A percentile compares a stretch with the other conserved stretches of the same genome.
These are phyloP conservation scores for Camelina neglecta DNA, from an alignment of 345 rosid species.

Conservation along the genomic window DNA sequence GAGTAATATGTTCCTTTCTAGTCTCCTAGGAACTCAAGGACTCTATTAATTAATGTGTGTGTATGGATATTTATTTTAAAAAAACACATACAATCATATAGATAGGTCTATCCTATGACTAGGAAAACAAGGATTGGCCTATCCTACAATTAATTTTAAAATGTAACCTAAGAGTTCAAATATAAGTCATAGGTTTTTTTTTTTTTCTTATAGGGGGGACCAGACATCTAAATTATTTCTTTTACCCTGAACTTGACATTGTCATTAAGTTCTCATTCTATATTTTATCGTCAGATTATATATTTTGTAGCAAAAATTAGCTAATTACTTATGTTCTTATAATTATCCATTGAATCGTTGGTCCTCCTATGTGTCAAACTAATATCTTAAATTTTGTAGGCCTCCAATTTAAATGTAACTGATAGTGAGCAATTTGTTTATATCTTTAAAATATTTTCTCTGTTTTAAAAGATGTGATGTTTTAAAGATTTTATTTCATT, in stretches of 20 bases:
- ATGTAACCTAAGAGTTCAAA: conserved; percentile 37
- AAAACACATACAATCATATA: conserved; percentile 28
- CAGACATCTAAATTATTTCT: conserved; percentile 12
- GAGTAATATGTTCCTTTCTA: conserved; percentile 28
- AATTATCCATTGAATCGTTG: conserved; percentile 15
- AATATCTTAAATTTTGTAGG: not conserved
- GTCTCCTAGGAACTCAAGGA: conserved; percentile 36
- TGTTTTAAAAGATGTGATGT: no score
- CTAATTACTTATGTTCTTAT: not conserved
- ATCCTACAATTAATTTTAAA: not conserved
- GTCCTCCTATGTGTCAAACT: conserved; percentile 3
- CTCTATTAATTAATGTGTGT: conserved; percentile 18
- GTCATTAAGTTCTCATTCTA: conserved; percentile 39
- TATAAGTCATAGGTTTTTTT: conserved; percentile 46
- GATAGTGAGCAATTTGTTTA: not conserved
- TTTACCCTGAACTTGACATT: not conserved
- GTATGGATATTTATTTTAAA: conserved; percentile 4
- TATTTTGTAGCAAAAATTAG: not conserved
- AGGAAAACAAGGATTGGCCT: conserved; percentile 11
- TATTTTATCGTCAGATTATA: conserved; percentile 15
- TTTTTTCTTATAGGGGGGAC: conserved; percentile 42
- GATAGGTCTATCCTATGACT: conserved; percentile 33
- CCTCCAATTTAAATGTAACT: not conserved
- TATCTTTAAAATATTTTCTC: no score
- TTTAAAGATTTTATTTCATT: no score